phyloP scores from a whole-genome alignment of 495 filamentous ascomycete genomes.

The Tuber umbilicatum region DNA sequence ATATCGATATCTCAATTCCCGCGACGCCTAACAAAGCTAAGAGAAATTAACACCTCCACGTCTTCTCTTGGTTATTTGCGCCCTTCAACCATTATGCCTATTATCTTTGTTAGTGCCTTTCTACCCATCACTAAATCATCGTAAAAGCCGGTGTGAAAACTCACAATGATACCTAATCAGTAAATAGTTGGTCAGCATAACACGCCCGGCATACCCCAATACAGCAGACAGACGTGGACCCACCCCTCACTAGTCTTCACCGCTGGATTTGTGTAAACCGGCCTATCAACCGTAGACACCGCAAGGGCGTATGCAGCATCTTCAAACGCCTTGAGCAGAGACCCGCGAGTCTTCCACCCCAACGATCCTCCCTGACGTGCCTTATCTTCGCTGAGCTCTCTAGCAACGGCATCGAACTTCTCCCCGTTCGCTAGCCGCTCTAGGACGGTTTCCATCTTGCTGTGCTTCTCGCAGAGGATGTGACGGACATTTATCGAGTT shows the following conservation, averaged over 20 bases:
- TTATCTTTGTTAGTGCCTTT: neutral
- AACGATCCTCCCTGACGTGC: slow-evolving; percentile 39
- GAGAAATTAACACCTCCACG: neutral
- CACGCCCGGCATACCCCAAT: too few species aligned
- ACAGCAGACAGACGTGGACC: neutral
- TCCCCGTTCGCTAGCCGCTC: slow-evolving; percentile 37
- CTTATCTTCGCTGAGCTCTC: slow-evolving; percentile 39
- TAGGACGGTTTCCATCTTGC: slow-evolving; percentile 32
- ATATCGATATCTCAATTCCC: neutral
- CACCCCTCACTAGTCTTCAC: slow-evolving; percentile 38
- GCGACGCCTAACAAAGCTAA: neutral
- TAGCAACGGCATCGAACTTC: slow-evolving; percentile 37
- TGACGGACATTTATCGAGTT: slow-evolving; percentile 40
- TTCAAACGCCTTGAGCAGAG: slow-evolving; percentile 38
- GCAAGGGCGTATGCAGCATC: slow-evolving; percentile 36
- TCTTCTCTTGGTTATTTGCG: slow-evolving; percentile 18
- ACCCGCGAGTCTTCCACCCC: slow-evolving; percentile 39
- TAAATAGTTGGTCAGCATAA: neutral
- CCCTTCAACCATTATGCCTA: slow-evolving; percentile 41
- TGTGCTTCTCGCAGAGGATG: slow-evolving; percentile 41
- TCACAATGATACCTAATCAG: slow-evolving; percentile 30
- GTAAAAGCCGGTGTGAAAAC: neutral
- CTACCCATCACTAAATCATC: neutral
- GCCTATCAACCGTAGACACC: slow-evolving; percentile 38
- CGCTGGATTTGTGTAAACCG: slow-evolving; percentile 35